A percentile compares a stretch with the other conserved stretches of the same genome.
These are phyloP conservation scores for Komagataella phaffii DNA, from an alignment of 805 yeast species.

Conservation along the genomic window DNA sequence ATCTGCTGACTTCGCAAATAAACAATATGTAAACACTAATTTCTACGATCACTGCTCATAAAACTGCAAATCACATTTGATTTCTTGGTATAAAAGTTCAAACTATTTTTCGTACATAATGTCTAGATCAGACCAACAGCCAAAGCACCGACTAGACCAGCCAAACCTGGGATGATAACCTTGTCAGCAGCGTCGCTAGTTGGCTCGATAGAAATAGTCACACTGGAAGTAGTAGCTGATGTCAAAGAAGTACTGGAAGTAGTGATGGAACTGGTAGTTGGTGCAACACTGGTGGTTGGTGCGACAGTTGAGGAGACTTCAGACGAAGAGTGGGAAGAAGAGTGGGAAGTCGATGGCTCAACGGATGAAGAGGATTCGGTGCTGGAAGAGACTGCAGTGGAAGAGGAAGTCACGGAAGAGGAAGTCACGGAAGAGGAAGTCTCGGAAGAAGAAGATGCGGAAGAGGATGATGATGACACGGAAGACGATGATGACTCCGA, in stretches of 20 bases:
- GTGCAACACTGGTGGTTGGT: conserved; percentile 4
- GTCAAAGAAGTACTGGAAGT: conserved; percentile 6
- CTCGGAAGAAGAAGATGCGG: conserved; percentile 12
- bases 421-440: conserved; percentile 11
- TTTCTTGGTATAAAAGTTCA: not conserved
- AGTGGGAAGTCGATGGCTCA: conserved; percentile 8
- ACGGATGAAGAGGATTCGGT: conserved; percentile 5
- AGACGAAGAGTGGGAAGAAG: conserved; percentile 11
- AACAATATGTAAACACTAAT: too few species aligned
- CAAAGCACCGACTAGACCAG: conserved; percentile 4
- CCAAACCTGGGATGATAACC: conserved; percentile 3
- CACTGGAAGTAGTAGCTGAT: not conserved
- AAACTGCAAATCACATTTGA: too few species aligned
- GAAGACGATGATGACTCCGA: conserved; percentile 13
- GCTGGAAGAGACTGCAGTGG: conserved; percentile 6
- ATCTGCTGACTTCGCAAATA: too few species aligned
- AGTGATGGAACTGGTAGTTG: conserved; percentile 4
- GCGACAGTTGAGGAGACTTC: conserved; percentile 9
- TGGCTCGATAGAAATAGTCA: not conserved
- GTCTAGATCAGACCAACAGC: conserved; percentile 2
- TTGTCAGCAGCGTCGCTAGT: conserved; percentile 1
- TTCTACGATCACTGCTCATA: too few species aligned
- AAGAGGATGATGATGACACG: conserved; percentile 6
- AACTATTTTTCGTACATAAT: not conserved
- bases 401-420: conserved; percentile 7